Conservation (phyloP, 352 stramenopile genomes). For the Pythium phragmiticola region DNA sequence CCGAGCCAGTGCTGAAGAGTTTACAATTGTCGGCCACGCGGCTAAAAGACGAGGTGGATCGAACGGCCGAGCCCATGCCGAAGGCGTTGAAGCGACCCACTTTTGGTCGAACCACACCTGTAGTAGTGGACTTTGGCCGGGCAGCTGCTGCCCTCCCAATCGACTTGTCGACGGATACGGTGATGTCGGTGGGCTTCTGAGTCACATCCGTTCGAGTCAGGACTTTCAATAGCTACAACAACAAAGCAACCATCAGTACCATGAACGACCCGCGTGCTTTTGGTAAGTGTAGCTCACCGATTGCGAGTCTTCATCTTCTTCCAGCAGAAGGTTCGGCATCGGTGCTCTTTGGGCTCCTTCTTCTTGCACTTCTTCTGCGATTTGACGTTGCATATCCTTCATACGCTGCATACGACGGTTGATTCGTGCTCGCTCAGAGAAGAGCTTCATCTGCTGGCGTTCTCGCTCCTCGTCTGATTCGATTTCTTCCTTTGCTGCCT, state of each 20-base stretch:
- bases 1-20: constrained; percentile 62
- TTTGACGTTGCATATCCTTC: constrained; percentile 73
- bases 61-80: constrained; percentile 39
- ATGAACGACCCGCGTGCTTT: neutral
- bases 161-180: neutral
- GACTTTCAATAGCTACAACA: constrained; percentile 48
- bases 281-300: constrained; percentile 34
- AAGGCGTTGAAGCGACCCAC: constrained; percentile 61
- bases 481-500: constrained; percentile 50
- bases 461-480: constrained; percentile 82
- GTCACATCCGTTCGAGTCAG: constrained; percentile 59
- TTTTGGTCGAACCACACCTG: constrained; percentile 24
- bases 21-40: constrained; percentile 71
- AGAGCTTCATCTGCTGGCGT: constrained; percentile 83
- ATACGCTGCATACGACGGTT: constrained; percentile 86
- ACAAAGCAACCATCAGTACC: neutral
- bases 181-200: neutral
- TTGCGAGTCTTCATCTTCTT: constrained; percentile 81
- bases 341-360: constrained; percentile 26
- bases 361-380: constrained; percentile 44
- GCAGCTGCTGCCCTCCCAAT: neutral
- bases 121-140: constrained; percentile 5
- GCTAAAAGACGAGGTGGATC: constrained; percentile 63
- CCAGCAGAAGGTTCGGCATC: constrained; percentile 60
- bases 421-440: constrained; percentile 75